phyloP scores from a whole-genome alignment of 306 rosid genomes.

The Prosopis cineraria region DNA sequence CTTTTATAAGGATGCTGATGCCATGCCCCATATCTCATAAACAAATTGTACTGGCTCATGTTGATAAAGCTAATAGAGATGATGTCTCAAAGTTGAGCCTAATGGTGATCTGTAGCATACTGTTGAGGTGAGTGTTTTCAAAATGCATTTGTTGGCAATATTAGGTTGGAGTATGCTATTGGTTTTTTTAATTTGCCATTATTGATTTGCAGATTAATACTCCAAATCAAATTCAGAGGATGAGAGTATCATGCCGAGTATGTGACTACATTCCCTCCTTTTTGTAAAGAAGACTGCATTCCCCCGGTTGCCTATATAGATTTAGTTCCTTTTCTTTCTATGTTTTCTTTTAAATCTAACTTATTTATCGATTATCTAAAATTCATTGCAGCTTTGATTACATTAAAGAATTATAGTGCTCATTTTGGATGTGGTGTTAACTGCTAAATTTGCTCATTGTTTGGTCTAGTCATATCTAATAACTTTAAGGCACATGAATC shows the following conservation, averaged over 20 bases:
- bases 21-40: slow-evolving; percentile 80
- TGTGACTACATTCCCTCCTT: slow-evolving; percentile 47
- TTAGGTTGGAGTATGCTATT: neutral
- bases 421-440: slow-evolving; percentile 48
- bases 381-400: slow-evolving; percentile 9
- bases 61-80: slow-evolving; percentile 82
- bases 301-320: neutral
- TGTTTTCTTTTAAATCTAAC: neutral
- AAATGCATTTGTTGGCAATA: slow-evolving; percentile 16
- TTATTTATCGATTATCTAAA: slow-evolving; percentile 1
- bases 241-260: slow-evolving; percentile 89
- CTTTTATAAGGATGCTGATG: slow-evolving; percentile 63
- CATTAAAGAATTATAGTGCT: slow-evolving; percentile 28
- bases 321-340: neutral
- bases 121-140: slow-evolving; percentile 65
- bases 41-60: slow-evolving; percentile 62
- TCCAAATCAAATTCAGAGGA: slow-evolving; percentile 68
- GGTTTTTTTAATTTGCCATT: slow-evolving; percentile 1
- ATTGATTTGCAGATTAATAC: slow-evolving; percentile 79
- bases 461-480: neutral
- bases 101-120: slow-evolving; percentile 70
- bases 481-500: neutral
- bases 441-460: neutral
- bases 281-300: too few relatives aligned
- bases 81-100: slow-evolving; percentile 93